phyloP scores from a whole-genome alignment of 2,329 filamentous ascomycete species.

The Ilyonectria destructans region DNA sequence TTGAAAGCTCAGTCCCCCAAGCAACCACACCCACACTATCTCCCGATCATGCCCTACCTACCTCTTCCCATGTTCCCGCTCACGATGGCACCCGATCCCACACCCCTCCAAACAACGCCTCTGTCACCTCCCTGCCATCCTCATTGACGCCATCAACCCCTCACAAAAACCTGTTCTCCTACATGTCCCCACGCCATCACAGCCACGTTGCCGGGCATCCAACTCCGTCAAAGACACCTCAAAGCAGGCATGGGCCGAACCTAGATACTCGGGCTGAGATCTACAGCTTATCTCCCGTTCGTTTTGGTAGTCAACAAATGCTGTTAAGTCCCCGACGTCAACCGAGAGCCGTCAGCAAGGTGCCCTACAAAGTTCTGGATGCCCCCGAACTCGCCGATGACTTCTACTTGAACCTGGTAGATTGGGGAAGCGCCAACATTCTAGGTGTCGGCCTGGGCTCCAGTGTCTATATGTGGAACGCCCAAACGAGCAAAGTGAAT shows the following conservation, averaged over 20 bases:
- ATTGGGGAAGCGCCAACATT: slow-evolving; percentile 97
- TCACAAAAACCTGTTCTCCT: slow-evolving; percentile 97
- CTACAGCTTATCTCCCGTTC: slow-evolving; percentile 95
- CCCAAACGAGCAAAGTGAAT: slow-evolving; percentile 89
- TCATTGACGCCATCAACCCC: slow-evolving; percentile 93
- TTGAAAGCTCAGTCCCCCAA: slow-evolving; percentile 92
- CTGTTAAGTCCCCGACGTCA: slow-evolving; percentile 91
- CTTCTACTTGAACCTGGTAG: slow-evolving; percentile 97
- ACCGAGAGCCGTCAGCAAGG: slow-evolving; percentile 92
- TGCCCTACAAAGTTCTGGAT: slow-evolving; percentile 97
- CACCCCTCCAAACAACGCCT: slow-evolving; percentile 82
- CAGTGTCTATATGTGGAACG: slow-evolving; percentile 99
- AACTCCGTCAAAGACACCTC: slow-evolving; percentile 90
- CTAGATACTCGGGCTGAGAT: slow-evolving; percentile 92
- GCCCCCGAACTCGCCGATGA: slow-evolving; percentile 97
- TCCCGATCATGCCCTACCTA: slow-evolving; percentile 69
- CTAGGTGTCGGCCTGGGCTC: slow-evolving; percentile 93
- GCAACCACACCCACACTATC: slow-evolving; percentile 76
- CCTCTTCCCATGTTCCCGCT: slow-evolving; percentile 67
- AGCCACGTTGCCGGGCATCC: slow-evolving; percentile 83
- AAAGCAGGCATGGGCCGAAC: slow-evolving; percentile 89
- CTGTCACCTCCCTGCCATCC: slow-evolving; percentile 76
- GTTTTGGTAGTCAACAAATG: slow-evolving; percentile 94
- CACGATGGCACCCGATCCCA: slow-evolving; percentile 81
- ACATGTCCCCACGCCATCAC: slow-evolving; percentile 83